Percentiles rank a stretch among this genome's conserved stretches.
These are phyloP conservation scores for Rhynchospora breviuscula DNA, from an alignment of 176 grass and related monocot genomes.

Conservation along the genomic window DNA sequence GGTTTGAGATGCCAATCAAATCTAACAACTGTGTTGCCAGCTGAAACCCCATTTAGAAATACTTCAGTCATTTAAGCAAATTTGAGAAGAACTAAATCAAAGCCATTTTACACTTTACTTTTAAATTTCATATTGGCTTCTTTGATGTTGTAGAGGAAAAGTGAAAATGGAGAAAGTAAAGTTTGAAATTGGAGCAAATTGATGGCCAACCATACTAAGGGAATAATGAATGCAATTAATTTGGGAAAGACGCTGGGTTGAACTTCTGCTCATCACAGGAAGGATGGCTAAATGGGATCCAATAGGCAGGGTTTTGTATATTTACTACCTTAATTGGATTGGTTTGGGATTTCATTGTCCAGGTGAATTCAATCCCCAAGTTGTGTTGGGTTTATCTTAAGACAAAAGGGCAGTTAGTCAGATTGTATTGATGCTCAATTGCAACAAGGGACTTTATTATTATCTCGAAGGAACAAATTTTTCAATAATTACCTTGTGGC, in stretches of 20 bases:
- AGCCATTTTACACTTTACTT: background rate
- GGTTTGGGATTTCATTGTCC: background rate
- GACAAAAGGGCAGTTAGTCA: background rate
- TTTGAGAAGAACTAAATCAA: background rate
- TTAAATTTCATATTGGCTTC: background rate
- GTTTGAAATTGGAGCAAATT: background rate
- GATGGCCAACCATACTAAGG: background rate
- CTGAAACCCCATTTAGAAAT: conserved; percentile 26
- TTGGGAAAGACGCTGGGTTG: background rate
- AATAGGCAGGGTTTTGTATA: background rate
- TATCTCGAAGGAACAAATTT: background rate
- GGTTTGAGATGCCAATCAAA: conserved; percentile 37
- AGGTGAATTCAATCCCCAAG: background rate
- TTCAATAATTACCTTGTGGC: conserved; percentile 57
- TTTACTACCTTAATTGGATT: background rate
- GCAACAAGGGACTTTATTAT: background rate
- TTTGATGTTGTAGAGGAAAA: background rate
- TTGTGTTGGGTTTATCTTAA: background rate
- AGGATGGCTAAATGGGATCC: background rate
- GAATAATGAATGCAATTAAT: background rate
- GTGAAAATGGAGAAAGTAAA: background rate
- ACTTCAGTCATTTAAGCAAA: background rate
- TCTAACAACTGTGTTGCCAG: conserved; percentile 44
- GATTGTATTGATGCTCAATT: background rate
- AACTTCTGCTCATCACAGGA: background rate